Evolutionary conservation across 2,329 filamentous ascomycete genomes (phyloP).

Genomic region (Alternaria angustiovoidea): DNA sequence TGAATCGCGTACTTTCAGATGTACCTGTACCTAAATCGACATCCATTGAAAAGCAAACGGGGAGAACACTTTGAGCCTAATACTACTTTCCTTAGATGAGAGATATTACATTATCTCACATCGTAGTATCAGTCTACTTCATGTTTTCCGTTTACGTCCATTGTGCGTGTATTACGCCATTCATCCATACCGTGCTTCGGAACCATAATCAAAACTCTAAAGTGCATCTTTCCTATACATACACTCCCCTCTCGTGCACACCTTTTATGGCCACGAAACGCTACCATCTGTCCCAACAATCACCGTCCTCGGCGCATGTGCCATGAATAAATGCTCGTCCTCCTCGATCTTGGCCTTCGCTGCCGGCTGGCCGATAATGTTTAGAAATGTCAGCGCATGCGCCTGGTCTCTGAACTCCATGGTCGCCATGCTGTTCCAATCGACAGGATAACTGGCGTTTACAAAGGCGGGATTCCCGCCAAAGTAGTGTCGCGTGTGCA

Average conservation of each 20-base stretch:
- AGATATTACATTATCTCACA: background rate
- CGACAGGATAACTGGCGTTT: background rate
- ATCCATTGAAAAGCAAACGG: background rate
- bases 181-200: background rate
- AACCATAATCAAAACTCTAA: background rate
- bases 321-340: constrained; percentile 3
- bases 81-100: background rate
- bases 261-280: background rate
- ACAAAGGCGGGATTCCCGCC: constrained; percentile 1
- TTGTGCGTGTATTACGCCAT: background rate
- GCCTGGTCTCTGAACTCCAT: constrained; percentile 1
- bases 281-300: background rate
- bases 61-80: background rate
- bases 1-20: background rate
- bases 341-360: background rate
- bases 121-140: background rate
- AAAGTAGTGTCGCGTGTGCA: constrained; percentile 1
- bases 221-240: background rate
- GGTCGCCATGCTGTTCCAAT: background rate
- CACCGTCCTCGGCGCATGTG: background rate
- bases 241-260: background rate
- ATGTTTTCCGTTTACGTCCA: background rate
- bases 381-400: background rate
- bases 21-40: background rate
- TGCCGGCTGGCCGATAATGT: background rate